Conservation (phyloP, 1,284 basidiomycete species). For the Papiliotrema flavescens region DNA sequence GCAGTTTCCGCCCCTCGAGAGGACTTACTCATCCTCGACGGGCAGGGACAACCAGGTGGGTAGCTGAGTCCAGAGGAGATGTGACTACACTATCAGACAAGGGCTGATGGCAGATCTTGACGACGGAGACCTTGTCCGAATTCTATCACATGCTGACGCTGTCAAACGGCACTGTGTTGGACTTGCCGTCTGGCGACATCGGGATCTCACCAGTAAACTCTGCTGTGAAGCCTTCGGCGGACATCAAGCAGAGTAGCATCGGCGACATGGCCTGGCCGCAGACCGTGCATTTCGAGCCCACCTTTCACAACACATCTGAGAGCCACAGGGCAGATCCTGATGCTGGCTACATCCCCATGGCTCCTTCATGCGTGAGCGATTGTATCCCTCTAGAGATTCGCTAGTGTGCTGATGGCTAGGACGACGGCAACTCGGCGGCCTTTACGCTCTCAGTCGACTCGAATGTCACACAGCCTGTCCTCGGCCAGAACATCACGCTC, state of each 20-base stretch:
- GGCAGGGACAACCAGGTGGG: too few species aligned
- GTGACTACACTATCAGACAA: too few species aligned
- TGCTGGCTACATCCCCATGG: not conserved
- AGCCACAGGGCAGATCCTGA: not conserved
- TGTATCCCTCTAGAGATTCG: not conserved
- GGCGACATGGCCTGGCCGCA: not conserved
- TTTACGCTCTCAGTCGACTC: conserved; percentile 6
- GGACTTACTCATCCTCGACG: not conserved
- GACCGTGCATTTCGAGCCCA: too few species aligned
- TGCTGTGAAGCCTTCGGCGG: too few species aligned
- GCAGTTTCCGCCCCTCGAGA: conserved; percentile 19
- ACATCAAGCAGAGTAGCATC: too few species aligned
- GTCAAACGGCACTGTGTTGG: conserved; percentile 16
- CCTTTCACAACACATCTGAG: not conserved
- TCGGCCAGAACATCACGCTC: conserved; percentile 13
- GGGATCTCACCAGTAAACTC: too few species aligned
- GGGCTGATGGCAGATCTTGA: conserved; percentile 9
- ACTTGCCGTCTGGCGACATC: conserved; percentile 19
- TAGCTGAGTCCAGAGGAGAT: too few species aligned
- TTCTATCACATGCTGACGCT: conserved; percentile 19
- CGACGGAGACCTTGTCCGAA: conserved; percentile 19
- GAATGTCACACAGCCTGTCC: not conserved
- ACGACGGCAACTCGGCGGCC: conserved; percentile 13
- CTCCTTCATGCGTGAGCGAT: not conserved
- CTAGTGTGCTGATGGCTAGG: conserved; percentile 8